Conservation (phyloP, 176 grass and related monocot species). For the Musa troglodytarum region DNA sequence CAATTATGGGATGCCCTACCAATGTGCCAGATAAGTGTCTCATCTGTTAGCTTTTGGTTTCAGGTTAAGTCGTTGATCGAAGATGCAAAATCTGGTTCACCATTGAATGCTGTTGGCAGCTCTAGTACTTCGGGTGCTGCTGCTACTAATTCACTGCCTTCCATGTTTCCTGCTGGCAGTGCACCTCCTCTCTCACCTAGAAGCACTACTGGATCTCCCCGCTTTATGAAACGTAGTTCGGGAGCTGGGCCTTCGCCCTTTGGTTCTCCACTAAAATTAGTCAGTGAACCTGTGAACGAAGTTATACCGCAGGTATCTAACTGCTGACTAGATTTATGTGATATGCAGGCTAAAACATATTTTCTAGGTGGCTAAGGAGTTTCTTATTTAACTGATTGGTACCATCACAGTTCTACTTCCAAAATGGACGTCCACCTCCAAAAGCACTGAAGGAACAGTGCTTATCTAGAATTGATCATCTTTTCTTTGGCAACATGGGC, state of each 20-base stretch:
- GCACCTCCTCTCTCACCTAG: constrained; percentile 94
- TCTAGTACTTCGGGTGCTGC: constrained; percentile 40
- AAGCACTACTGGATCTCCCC: constrained; percentile 81
- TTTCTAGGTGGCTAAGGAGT: not conserved
- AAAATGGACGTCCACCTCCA: constrained; percentile 70
- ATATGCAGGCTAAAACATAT: not conserved
- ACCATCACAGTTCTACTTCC: constrained; percentile 80
- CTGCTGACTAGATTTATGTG: constrained; percentile 12
- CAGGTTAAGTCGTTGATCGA: constrained; percentile 94
- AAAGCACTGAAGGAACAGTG: constrained; percentile 88
- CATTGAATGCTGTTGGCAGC: constrained; percentile 50
- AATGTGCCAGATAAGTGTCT: not conserved
- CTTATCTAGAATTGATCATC: constrained; percentile 77
- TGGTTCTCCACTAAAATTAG: constrained; percentile 90
- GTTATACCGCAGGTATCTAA: constrained; percentile 83
- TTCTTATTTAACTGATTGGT: constrained; percentile 13
- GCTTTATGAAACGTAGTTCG: constrained; percentile 57
- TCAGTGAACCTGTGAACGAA: constrained; percentile 87
- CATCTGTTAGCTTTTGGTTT: constrained; percentile 4
- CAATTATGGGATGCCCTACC: not conserved
- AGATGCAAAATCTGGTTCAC: constrained; percentile 59
- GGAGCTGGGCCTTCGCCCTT: constrained; percentile 68
- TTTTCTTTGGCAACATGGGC: constrained; percentile 77
- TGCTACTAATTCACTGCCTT: constrained; percentile 61
- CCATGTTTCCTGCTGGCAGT: constrained; percentile 92